Percentiles rank a stretch among this genome's conserved stretches.
These are phyloP conservation scores for Quillaja saponaria DNA, from an alignment of 306 rosid species.

Conservation along the genomic window DNA sequence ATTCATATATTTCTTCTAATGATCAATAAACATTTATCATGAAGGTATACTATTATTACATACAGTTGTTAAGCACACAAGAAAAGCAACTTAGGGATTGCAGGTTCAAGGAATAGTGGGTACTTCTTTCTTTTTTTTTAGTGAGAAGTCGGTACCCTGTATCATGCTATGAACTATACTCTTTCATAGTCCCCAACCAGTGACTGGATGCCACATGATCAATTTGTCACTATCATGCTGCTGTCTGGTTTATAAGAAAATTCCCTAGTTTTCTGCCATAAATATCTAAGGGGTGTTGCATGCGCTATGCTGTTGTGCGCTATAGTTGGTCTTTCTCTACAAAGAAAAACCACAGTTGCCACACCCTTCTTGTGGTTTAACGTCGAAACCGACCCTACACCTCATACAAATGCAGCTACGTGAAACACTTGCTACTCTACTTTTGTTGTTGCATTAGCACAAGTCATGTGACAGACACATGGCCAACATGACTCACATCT, in stretches of 20 bases:
- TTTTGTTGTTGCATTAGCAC: slow-evolving; percentile 33
- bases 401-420: slow-evolving; percentile 24
- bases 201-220: slow-evolving; percentile 1
- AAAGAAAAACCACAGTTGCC: slow-evolving; percentile 23
- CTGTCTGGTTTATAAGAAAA: too few species aligned
- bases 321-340: slow-evolving; percentile 26
- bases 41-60: too few species aligned
- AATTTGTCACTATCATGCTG: background rate
- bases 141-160: too few species aligned
- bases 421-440: slow-evolving; percentile 20
- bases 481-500: slow-evolving; percentile 46
- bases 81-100: too few species aligned
- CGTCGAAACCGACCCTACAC: slow-evolving; percentile 1
- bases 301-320: slow-evolving; percentile 23
- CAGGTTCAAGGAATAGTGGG: too few species aligned
- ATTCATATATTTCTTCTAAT: too few species aligned
- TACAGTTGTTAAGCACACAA: too few species aligned
- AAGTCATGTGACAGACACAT: slow-evolving; percentile 56
- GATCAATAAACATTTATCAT: too few species aligned
- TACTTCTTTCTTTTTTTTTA: too few species aligned
- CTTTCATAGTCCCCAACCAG: too few species aligned
- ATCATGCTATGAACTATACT: too few species aligned
- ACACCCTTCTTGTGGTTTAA: slow-evolving; percentile 19
- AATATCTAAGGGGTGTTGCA: slow-evolving; percentile 3
- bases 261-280: background rate